Evolutionary conservation across 2,329 filamentous ascomycete species (phyloP), one percentile per base, ranked within the genome.

Genomic region (Pezicula carpinea): DNA sequence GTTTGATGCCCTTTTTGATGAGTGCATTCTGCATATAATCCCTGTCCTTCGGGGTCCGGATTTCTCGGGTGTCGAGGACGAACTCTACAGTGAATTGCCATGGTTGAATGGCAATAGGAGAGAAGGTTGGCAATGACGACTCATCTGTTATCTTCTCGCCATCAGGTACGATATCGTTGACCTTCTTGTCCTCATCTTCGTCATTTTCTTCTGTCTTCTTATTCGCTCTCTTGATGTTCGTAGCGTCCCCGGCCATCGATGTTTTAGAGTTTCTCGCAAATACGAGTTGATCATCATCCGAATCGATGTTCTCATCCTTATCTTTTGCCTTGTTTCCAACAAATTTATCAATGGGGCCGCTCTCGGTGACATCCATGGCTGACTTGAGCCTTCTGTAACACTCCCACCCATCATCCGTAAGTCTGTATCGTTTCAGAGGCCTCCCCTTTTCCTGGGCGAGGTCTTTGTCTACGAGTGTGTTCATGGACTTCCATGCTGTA

Each of bases 401-500:
- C 42, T 89, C 84, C 83, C 85, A 87, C 3, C 88, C 88, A 50
- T 88, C 84, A 26, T 91, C 86, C 0, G 87, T 89, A 31, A 93
- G 68, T 2, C 74, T 72, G 60, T 90, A 93, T 53, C 76, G 80
- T 50, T 81, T 77, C 15, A 81, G 65, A 0, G 86, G 87, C 14
- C 84, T 74, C 0, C 86, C 84, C 44, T 80, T 80, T 55, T 87
- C 83, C 47, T 82, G 83, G 0, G 91, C 85, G 3, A 91, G 68
- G 48, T 89, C 85, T 60, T 91, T 89, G 45, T 81, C 74, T 5
- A 83, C 56, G 26, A 93, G 68, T 0, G 84, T 89, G 61, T 87
- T 88, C 76, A 92, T 90, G 1, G 87, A 89, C 58, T 79, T 85
- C 87, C 87, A 93, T 0, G 88, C 88, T 0, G 87, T 92, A 57